These are phyloP conservation scores for Argentina anserina DNA, from an alignment of 306 rosid genomes.

Conservation along the genomic window DNA sequence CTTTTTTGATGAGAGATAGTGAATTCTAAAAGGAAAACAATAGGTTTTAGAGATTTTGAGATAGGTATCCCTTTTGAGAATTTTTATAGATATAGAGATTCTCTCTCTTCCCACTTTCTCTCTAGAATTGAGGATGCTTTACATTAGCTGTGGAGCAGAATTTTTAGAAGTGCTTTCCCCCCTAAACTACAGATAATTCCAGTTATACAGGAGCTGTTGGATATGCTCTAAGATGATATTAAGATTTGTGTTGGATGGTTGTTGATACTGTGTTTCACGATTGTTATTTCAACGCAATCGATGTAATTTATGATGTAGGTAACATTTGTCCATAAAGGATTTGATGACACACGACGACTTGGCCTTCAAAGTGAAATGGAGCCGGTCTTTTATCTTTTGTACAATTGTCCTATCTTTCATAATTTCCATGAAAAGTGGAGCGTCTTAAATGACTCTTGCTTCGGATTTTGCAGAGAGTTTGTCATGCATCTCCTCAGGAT, in stretches of 20 bases:
- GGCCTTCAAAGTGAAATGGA: slow-evolving; percentile 88
- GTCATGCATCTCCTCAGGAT: slow-evolving; percentile 65
- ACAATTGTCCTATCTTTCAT: slow-evolving; percentile 10
- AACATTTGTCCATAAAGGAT: slow-evolving; percentile 95
- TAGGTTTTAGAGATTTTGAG: too few species aligned
- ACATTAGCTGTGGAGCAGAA: too few species aligned
- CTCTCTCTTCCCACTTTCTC: too few species aligned
- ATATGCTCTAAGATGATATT: too few species aligned
- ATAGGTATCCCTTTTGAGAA: too few species aligned
- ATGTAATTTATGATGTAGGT: slow-evolving; percentile 41
- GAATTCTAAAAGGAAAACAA: too few species aligned
- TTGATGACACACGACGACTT: slow-evolving; percentile 93
- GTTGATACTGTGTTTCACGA: neutral
- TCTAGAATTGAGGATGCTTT: too few species aligned
- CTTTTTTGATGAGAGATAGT: too few species aligned
- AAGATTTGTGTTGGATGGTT: neutral
- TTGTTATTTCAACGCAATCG: slow-evolving; percentile 9
- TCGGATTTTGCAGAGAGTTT: slow-evolving; percentile 62
- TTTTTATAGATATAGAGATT: too few species aligned
- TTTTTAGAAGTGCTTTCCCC: too few species aligned
- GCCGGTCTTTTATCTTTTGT: slow-evolving; percentile 53
- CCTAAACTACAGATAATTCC: too few species aligned
- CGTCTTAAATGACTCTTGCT: slow-evolving; percentile 16
- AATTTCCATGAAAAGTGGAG: slow-evolving; percentile 8
- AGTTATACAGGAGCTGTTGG: too few species aligned